A percentile compares a stretch with the other conserved stretches of the same genome.
Conservation (phyloP, 2,329 filamentous ascomycete genomes). For the Metarhizium guizhouense region DNA sequence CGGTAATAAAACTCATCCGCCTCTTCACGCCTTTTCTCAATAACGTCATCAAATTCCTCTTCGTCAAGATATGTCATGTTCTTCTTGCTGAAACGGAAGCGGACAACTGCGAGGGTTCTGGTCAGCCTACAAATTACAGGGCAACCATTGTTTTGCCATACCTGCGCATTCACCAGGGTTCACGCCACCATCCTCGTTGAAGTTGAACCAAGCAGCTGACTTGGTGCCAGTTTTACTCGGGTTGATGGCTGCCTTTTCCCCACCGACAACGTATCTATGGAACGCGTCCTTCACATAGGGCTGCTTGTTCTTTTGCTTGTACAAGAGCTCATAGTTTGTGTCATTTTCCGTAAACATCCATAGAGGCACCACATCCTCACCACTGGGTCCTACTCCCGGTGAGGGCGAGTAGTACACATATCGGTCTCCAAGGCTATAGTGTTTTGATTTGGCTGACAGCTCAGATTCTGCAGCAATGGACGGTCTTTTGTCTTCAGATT, state of each 20-base stretch:
- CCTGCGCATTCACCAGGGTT: conserved; percentile 86
- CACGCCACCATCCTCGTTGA: conserved; percentile 83
- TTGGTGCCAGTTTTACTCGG: conserved; percentile 77
- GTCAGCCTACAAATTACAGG: neutral
- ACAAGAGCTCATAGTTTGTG: conserved; percentile 74
- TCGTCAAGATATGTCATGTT: conserved; percentile 77
- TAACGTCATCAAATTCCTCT: conserved; percentile 82
- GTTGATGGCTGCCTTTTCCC: conserved; percentile 73
- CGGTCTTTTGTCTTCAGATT: conserved; percentile 68
- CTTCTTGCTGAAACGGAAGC: conserved; percentile 76
- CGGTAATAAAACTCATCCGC: conserved; percentile 94
- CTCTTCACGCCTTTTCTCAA: conserved; percentile 78
- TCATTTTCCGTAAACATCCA: conserved; percentile 94
- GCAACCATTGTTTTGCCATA: conserved; percentile 22
- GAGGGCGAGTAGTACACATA: conserved; percentile 84
- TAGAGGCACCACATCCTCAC: conserved; percentile 75
- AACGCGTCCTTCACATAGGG: conserved; percentile 94
- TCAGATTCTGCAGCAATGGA: conserved; percentile 59
- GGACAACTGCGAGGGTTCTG: conserved; percentile 52
- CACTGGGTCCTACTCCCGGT: conserved; percentile 68
- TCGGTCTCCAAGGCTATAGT: conserved; percentile 71
- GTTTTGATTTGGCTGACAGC: conserved; percentile 65
- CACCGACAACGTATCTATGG: conserved; percentile 76
- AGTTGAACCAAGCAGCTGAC: conserved; percentile 82
- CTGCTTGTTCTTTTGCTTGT: conserved; percentile 67